phyloP scores from a whole-genome alignment of 192 early-diverging fungal species.

The Geranomyces michiganensis region DNA sequence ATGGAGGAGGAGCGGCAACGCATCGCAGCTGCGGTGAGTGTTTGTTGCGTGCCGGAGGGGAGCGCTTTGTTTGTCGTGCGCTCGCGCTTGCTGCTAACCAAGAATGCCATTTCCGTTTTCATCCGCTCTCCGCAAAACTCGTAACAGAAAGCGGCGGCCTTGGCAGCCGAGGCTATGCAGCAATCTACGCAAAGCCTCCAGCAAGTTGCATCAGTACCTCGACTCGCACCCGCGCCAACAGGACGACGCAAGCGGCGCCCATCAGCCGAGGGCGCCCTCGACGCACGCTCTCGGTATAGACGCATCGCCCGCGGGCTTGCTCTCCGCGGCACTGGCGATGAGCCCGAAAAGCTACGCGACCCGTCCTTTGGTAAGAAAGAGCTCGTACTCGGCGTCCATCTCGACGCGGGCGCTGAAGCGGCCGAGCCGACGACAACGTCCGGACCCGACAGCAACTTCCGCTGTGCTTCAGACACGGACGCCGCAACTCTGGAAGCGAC shows the following conservation, averaged over 20 bases:
- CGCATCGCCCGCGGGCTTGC: conserved; percentile 9
- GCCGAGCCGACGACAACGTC: too few species aligned
- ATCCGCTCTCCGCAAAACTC: not conserved
- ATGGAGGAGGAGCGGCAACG: conserved; percentile 11
- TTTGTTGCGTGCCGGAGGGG: too few species aligned
- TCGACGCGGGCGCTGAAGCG: too few species aligned
- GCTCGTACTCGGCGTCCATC: not conserved
- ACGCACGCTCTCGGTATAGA: not conserved
- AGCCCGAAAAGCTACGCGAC: not conserved
- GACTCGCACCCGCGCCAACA: not conserved
- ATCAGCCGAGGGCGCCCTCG: not conserved
- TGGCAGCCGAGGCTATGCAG: not conserved
- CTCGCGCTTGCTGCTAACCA: too few species aligned
- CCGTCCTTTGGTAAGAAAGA: not conserved
- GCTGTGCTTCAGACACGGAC: too few species aligned
- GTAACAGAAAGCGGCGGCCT: not conserved
- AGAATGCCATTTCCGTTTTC: too few species aligned
- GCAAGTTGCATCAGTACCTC: not conserved
- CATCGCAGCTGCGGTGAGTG: not conserved
- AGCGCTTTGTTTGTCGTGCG: too few species aligned
- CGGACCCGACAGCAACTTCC: too few species aligned
- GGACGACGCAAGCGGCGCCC: not conserved
- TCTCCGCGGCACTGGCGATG: not conserved
- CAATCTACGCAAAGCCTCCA: not conserved
- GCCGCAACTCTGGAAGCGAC: too few species aligned